Base-by-base conservation (phyloP, 2,329 filamentous ascomycete genomes). In the Metarhizium rileyi region DNA sequence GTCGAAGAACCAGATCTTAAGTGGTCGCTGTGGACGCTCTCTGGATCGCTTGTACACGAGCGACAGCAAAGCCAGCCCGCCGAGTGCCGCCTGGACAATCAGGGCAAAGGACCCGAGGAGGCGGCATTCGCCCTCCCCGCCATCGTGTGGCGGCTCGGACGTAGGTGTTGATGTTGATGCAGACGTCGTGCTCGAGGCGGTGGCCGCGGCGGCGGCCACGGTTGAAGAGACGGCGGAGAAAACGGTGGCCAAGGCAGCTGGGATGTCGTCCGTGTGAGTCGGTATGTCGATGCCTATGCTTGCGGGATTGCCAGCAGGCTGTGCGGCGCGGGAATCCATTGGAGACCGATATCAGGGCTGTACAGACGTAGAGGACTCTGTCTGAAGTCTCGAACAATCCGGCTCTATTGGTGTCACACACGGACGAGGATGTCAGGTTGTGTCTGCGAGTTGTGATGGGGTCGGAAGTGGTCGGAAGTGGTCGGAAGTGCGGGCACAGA, bases 1-100 rank as follows among this genome's bases (percentile, higher is more conserved):
- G 64, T 98, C 93, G 66, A 97, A 98, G 66, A 87, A 90, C 91
- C 93, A 98, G 56, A 98, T 90, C 76, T 94, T 95, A 62, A 97
- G 63, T 1, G 91, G 91, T 49, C 93, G 80, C 65, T 96, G 91
- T 1, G 93, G 91, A 50, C 87, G 78, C 70, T 98, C 93, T 56
- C 87, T 81, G 82, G 86, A 95, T 58, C 93, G 80, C 73, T 98
- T 98, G 73, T 82, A 95, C 7, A 97, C 91, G 45, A 98, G 77
- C 1, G 90, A 87, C 49, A 91, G 73, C 47, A 97, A 71, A 8
- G 93, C 93, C 50, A 96, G 72, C 18, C 77, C 80, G 18, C 93
- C 93, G 18, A 98, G 80, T 1, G 89, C 87, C 41, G 81, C 85
- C 71, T 98, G 93, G 5, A 98, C 86, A 30, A 98, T 63, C 49